These are phyloP conservation scores for Tetradesmus lagerheimii DNA, from an alignment of 139 green algal species.

Conservation along the genomic window DNA sequence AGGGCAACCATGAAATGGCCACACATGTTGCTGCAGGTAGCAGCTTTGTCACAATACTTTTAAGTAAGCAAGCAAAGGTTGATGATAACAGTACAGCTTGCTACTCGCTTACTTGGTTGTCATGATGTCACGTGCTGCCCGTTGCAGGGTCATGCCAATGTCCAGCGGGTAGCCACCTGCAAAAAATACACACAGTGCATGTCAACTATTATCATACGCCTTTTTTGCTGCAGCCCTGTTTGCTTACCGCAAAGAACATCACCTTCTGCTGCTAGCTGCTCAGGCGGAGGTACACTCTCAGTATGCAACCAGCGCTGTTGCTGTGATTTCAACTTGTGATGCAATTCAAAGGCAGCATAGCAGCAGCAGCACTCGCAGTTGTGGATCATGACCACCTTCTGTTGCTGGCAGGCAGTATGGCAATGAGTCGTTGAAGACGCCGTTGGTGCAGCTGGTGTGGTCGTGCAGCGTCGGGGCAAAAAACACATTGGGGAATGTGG, in stretches of 20 bases:
- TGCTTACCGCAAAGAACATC: too few relatives aligned
- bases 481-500: constrained; percentile 7
- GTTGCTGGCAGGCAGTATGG: neutral
- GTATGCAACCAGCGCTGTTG: too few relatives aligned
- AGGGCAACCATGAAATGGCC: too few relatives aligned
- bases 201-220: too few relatives aligned
- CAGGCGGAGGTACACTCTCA: too few relatives aligned
- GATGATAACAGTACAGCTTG: neutral
- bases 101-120: neutral
- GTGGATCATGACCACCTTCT: too few relatives aligned
- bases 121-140: neutral
- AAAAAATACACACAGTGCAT: neutral
- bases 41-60: neutral
- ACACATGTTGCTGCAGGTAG: too few relatives aligned
- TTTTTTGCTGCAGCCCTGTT: too few relatives aligned
- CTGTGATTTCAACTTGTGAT: too few relatives aligned
- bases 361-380: too few relatives aligned
- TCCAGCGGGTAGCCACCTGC: neutral
- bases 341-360: too few relatives aligned
- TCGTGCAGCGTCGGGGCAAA: neutral
- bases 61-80: neutral
- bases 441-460: constrained; percentile 16
- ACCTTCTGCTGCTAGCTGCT: too few relatives aligned
- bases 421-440: neutral
- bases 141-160: neutral